A percentile compares a stretch with the other conserved stretches of the same genome.
phyloP scores from a whole-genome alignment of 2,329 filamentous ascomycete species.

The Phoma sp. region DNA sequence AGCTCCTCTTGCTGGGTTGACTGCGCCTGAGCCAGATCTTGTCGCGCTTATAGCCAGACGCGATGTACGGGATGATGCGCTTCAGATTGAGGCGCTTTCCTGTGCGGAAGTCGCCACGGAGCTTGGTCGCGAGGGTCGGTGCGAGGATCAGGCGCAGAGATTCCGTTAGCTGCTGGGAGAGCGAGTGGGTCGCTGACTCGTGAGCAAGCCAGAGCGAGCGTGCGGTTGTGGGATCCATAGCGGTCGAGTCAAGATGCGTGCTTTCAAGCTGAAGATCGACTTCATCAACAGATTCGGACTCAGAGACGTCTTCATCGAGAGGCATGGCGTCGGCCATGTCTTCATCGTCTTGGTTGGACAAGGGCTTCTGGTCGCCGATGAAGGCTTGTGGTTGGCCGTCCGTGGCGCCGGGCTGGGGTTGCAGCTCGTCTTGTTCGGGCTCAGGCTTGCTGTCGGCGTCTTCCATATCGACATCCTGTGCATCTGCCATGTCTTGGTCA shows the following conservation, averaged over 20 bases:
- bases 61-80: slow-evolving; percentile 98
- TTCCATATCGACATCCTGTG: slow-evolving; percentile 53
- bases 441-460: slow-evolving; percentile 44
- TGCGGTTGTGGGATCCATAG: slow-evolving; percentile 62
- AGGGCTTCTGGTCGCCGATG: slow-evolving; percentile 53
- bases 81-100: slow-evolving; percentile 99
- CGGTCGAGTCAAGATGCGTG: slow-evolving; percentile 67
- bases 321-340: slow-evolving; percentile 47
- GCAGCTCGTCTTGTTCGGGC: slow-evolving; percentile 36
- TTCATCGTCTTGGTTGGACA: slow-evolving; percentile 43
- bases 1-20: slow-evolving; percentile 89
- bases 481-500: slow-evolving; percentile 34
- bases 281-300: slow-evolving; percentile 49
- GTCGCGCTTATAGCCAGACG: slow-evolving; percentile 96
- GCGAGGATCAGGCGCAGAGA: slow-evolving; percentile 95
- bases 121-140: slow-evolving; percentile 92
- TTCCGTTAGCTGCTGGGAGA: slow-evolving; percentile 89
- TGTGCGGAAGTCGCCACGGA: slow-evolving; percentile 94
- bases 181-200: slow-evolving; percentile 81
- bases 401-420: slow-evolving; percentile 35
- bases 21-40: slow-evolving; percentile 99
- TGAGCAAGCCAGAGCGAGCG: slow-evolving; percentile 84
- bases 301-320: slow-evolving; percentile 48
- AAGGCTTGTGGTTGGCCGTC: slow-evolving; percentile 53
- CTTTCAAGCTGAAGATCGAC: slow-evolving; percentile 69